Evolutionary conservation across 306 rosid species (phyloP).

Genomic region (Dryas drummondii): DNA sequence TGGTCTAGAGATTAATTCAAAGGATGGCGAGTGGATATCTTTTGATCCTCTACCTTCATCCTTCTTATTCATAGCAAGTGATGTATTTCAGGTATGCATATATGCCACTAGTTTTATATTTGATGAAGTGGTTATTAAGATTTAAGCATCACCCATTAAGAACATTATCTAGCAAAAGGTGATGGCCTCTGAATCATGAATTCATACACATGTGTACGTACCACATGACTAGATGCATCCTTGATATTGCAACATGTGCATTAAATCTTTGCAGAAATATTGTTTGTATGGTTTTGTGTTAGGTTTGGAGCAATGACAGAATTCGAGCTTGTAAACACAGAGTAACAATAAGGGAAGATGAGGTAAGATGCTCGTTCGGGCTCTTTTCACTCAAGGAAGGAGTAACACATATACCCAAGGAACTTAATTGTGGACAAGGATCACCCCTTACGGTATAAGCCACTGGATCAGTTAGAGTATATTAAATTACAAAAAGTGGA

Average conservation of each 20-base stretch:
- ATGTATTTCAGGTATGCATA: neutral
- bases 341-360: constrained; percentile 9
- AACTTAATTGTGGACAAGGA: constrained; percentile 26
- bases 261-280: no score
- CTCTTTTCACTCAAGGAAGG: constrained; percentile 17
- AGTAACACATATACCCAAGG: constrained; percentile 13
- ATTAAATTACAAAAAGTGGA: neutral
- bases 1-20: neutral
- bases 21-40: neutral
- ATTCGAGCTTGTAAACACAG: constrained; percentile 20
- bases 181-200: no score
- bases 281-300: no score
- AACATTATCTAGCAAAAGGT: no score
- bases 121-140: no score
- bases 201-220: no score
- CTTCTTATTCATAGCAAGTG: neutral
- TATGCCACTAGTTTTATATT: no score
- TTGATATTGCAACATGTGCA: no score
- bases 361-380: constrained; percentile 20
- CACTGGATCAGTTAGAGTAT: constrained; percentile 17
- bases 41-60: constrained; percentile 5
- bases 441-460: constrained; percentile 21
- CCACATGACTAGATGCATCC: no score
- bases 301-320: constrained; percentile 25
- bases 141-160: no score